Base-by-base conservation (phyloP, 306 rosid genomes). In the Fagus sylvatica region DNA sequence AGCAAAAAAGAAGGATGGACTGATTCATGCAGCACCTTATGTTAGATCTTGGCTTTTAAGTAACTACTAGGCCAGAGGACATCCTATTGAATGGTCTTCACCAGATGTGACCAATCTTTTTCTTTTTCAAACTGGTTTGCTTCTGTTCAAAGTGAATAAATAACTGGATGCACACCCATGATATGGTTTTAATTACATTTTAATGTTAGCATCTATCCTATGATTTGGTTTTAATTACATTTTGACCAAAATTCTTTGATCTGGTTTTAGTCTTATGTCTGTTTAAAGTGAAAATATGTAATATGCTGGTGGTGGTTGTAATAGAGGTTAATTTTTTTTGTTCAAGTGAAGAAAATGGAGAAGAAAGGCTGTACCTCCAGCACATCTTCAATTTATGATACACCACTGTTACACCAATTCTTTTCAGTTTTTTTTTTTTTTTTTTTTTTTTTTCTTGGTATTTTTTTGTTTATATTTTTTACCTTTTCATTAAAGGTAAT, bases 261-360 rank as follows among this genome's bases (percentile, higher is more conserved):
- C 33, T 74, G 61, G 36, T 74, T 39, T 66, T 61, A 33, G 69
- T 73, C 48, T 81, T 32, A 33, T 48, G 73, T 49, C 69, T 34
- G 22, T 61, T 46, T 64, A 39, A 67, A 56, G 57, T 33, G 51
- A 55, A 34, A 71, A 72, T 32, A 16, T 48, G 30, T 66, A 7
- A 22, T 36, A 41, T 19, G 69, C 46, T 19, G 56, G 56, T 69
- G 28, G 43, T 0, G 71, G 36, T 7, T n/a, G 28, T 11, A 30
- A 11, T n/a, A 9, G 32, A 22, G 3, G 49, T 22, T 72, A 40
- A 46, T 2, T 78, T 46, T 6, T 59, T 67, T 36, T 7, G 0
- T 56, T 54, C 39, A 6, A 40, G 43, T 48, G 55, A 37, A 73
- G 48, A 51, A 64, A 80, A 68, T 72, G 33, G 69, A 41, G 43